Base-by-base conservation (phyloP, 176 grass and related monocot species). In the Oryza meyeriana region DNA sequence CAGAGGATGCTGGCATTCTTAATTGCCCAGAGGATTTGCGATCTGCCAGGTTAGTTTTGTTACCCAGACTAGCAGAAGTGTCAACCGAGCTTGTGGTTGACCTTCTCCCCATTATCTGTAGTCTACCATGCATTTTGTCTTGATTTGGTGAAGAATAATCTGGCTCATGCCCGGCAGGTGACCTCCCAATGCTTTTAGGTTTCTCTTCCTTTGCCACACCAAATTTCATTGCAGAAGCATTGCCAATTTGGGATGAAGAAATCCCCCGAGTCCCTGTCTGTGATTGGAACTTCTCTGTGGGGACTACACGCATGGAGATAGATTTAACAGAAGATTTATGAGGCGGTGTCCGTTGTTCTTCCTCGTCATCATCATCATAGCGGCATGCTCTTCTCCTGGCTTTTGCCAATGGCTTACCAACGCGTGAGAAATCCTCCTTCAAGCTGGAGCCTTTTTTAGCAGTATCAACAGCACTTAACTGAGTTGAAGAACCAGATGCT, bases 321-420 rank as follows among this genome's bases (percentile, higher is more conserved):
- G 82, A 78, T 76, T 89, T 92, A 13, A 74, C 62, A 71, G 78
- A n/a, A 70, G 87, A 83, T 89, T 92, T 90, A 80, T 90, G 89
- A 81, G 92, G 71, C 67, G 89, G 93, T 63, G 90, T 92, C 50
- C 76, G 78, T 30, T 88, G 85, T 73, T 91, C 93, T 92, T 93
- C 90, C 65, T 83, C 74, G 2, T 93, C 85, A 6, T 91, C 91
- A 68, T 95, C 91, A 68, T 93, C 87, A 88, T 90, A 41, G 12
- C 74, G 73, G 74, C 89, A 89, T 6, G 89, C 83, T 87, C 82
- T 95, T 83, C 93, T 89, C 83, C 79, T 92, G 75, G 82, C 70
- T 65, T 85, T 88, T 38, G 24, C 69, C 33, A 58, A 65, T 79
- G 87, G 81, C 66, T 20, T 94, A 63, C 73, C 70, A 34, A 79